Conservation (phyloP, 2,329 filamentous ascomycete genomes). For the Fusarium ambrosium region DNA sequence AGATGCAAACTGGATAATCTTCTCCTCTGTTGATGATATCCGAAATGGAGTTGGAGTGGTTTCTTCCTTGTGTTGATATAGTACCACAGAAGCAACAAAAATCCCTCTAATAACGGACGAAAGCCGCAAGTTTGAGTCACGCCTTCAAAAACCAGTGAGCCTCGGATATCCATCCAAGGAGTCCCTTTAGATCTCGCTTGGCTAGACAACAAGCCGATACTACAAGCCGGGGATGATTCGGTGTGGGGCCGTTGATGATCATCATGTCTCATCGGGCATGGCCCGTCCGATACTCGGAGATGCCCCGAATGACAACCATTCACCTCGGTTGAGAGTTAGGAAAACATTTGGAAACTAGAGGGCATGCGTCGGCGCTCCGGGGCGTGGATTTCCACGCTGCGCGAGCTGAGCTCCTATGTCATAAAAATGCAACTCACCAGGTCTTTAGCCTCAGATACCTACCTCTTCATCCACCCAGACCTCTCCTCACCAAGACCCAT, state of each 20-base stretch:
- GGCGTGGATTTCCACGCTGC: background rate
- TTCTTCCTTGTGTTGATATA: conserved; percentile 21
- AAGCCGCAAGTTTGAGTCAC: background rate
- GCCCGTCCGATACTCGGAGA: conserved; percentile 3
- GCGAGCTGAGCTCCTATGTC: background rate
- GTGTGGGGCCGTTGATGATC: conserved; percentile 12
- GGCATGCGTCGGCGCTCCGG: background rate
- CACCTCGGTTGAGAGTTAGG: background rate
- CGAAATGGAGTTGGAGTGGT: background rate
- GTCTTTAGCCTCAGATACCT: background rate
- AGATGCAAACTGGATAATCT: background rate
- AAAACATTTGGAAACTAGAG: background rate
- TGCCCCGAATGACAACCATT: background rate
- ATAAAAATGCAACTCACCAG: conserved; percentile 24
- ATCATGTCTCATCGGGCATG: background rate
- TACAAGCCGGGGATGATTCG: conserved; percentile 12
- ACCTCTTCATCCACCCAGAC: background rate
- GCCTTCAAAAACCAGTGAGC: background rate
- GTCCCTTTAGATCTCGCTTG: background rate
- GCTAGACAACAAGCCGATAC: background rate
- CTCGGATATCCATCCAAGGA: background rate
- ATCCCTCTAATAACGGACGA: background rate
- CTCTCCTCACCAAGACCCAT: background rate
- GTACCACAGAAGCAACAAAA: background rate
- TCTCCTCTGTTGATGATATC: background rate